A percentile compares a stretch with the other conserved stretches of the same genome.
phyloP scores from a whole-genome alignment of 2,329 filamentous ascomycete genomes.

The Atkinsonella texensis region DNA sequence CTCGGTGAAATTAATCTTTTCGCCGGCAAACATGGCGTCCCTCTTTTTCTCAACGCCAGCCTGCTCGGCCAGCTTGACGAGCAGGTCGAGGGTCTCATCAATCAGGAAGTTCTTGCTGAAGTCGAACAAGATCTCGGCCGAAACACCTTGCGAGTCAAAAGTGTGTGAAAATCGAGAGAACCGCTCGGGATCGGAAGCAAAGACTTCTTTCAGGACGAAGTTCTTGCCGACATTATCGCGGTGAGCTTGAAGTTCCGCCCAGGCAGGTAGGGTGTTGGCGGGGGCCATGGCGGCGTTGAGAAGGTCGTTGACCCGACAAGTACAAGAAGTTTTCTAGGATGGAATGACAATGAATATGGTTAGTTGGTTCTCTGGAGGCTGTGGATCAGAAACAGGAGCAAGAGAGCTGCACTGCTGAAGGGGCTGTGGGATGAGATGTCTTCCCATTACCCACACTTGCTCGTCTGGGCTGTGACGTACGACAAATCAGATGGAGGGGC shows the following conservation, averaged over 20 bases:
- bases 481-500: too few species aligned
- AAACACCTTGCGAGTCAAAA: conserved; percentile 69
- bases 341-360: not conserved
- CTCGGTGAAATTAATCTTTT: conserved; percentile 99
- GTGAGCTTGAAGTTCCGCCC: conserved; percentile 84
- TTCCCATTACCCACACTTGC: too few species aligned
- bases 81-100: conserved; percentile 77
- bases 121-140: conserved; percentile 89
- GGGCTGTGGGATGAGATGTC: too few species aligned
- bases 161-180: conserved; percentile 84
- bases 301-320: not conserved
- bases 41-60: conserved; percentile 85
- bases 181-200: conserved; percentile 74
- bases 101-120: conserved; percentile 99
- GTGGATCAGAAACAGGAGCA: too few species aligned
- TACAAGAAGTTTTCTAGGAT: not conserved
- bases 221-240: conserved; percentile 76
- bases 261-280: conserved; percentile 74
- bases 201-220: conserved; percentile 88
- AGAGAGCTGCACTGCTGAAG: too few species aligned
- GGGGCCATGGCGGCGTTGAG: conserved; percentile 51
- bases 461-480: too few species aligned
- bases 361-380: too few species aligned
- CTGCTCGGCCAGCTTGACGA: conserved; percentile 85
- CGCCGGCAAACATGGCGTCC: conserved; percentile 93